phyloP scores from a whole-genome alignment of 148 eudicot species.

The Silene conica region DNA sequence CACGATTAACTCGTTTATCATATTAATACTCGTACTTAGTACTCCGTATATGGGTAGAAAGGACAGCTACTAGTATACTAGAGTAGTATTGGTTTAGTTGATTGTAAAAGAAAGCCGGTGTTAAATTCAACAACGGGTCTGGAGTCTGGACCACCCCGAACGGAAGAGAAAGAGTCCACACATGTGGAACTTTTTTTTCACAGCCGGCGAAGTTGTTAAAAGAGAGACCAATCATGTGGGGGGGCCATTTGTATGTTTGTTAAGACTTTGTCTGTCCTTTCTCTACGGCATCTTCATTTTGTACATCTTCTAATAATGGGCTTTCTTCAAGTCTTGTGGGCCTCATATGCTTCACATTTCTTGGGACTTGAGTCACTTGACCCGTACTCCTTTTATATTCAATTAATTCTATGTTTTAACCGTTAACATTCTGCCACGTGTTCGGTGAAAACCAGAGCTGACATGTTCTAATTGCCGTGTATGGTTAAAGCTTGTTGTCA shows the following conservation, averaged over 20 bases:
- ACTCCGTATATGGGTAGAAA: too few relatives aligned
- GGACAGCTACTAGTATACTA: too few relatives aligned
- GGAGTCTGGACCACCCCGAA: too few relatives aligned
- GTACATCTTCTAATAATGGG: conserved; percentile 14
- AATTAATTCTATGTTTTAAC: not conserved
- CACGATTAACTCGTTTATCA: too few relatives aligned
- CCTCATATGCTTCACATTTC: not conserved
- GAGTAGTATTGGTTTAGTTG: too few relatives aligned
- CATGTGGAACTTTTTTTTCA: too few relatives aligned
- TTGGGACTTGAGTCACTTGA: not conserved
- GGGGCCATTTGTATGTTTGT: conserved; percentile 11
- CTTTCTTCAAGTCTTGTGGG: conserved; percentile 8
- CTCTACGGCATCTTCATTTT: conserved; percentile 5
- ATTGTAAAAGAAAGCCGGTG: too few relatives aligned
- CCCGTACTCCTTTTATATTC: not conserved
- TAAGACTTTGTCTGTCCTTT: not conserved
- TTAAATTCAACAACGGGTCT: too few relatives aligned
- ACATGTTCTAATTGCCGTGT: not conserved
- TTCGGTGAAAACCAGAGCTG: conserved; percentile 3
- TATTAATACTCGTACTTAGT: too few relatives aligned
- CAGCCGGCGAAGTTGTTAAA: not conserved
- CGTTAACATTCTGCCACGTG: conserved; percentile 19
- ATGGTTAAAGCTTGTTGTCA: not conserved
- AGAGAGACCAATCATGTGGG: conserved; percentile 14
- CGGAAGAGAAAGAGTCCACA: too few relatives aligned